Conservation (phyloP, 2,329 filamentous ascomycete genomes). For the Phyllosticta citriasiana region DNA sequence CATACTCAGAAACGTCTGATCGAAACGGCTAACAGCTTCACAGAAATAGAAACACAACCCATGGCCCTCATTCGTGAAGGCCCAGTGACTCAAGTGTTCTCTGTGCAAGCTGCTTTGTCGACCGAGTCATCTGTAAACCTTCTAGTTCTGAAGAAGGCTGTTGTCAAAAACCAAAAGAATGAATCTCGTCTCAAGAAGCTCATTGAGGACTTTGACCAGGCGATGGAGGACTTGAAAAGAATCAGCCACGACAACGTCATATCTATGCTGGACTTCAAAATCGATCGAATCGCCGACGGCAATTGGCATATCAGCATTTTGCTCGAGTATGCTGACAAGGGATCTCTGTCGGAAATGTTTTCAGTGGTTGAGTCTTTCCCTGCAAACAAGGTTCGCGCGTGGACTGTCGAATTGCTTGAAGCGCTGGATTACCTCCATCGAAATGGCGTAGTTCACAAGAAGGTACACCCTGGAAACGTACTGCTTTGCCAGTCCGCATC, state of each 20-base stretch:
- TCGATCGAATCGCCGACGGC: conserved; percentile 40
- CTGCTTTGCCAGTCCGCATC: conserved; percentile 61
- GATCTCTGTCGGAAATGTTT: conserved; percentile 71
- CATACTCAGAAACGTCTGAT: conserved; percentile 46
- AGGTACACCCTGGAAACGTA: conserved; percentile 71
- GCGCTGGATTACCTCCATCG: conserved; percentile 80
- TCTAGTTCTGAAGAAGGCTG: conserved; percentile 52
- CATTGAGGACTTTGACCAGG: conserved; percentile 64
- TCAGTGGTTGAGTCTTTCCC: conserved; percentile 67
- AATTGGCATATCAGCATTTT: conserved; percentile 67
- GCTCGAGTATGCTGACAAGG: conserved; percentile 68
- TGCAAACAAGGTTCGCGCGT: conserved; percentile 68
- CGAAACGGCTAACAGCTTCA: conserved; percentile 59
- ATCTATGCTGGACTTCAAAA: conserved; percentile 73
- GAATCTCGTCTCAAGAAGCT: conserved; percentile 64
- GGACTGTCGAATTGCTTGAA: conserved; percentile 86
- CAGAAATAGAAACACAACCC: conserved; percentile 46
- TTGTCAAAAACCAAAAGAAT: conserved; percentile 41
- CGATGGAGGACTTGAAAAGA: conserved; percentile 65
- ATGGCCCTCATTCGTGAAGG: conserved; percentile 27
- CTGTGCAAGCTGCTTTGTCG: conserved; percentile 52
- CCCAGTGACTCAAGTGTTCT: conserved; percentile 57
- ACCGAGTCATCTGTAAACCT: conserved; percentile 51
- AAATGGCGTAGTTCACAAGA: conserved; percentile 72
- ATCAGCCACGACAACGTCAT: conserved; percentile 69